Base-by-base conservation (phyloP, 305 asterid genomes). In the Fraxinus floribunda region DNA sequence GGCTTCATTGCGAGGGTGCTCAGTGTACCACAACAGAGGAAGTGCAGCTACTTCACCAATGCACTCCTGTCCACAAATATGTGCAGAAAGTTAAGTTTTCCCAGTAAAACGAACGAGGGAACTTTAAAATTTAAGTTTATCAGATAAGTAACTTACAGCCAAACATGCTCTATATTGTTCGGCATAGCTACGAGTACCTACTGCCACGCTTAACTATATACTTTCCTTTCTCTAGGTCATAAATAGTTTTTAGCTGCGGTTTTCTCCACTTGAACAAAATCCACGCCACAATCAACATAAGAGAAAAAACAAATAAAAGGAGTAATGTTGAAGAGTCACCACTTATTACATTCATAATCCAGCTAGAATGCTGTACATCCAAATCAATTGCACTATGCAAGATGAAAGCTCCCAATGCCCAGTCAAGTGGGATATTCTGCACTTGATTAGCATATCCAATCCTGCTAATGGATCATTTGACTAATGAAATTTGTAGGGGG, bases 371-470 rank as follows among this genome's bases (percentile, higher is more conserved):
- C 30, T 89, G 90, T 57, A 24, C 57, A 3, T 90, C 91, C 77
- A 81, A 46, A 16, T 85, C 86, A 38, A 88, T 83, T 73, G 92
- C 83, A 79, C 88, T 89, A 85, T 90, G 95, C 83, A 94, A 89
- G 80, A 96, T 91, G 89, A 94, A 96, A 15, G 98, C 98, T 85
- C 99, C 99, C 75, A 96, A 83, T 36, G 97, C 98, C 98, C 98
- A 94, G 89, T 96, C 99, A 11, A 96, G 98, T 15, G 97, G 98
- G 86, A 91, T 86, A 60, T 88, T 81, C 16, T 87, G 82, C 85
- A 94, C 98, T 85, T 93, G 92, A 86, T 89, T 96, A 36, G 97
- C 93, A 75, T 90, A 93, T 84, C 88, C 89, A 78, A 96, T 91
- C 97, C 99, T 94, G 99, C 75, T 72, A 78, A 26, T 79, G 34